Evolutionary conservation across 441 rosid genomes (phyloP), one percentile per base, ranked within the genome.

Genomic region (Gossypium laxum): DNA sequence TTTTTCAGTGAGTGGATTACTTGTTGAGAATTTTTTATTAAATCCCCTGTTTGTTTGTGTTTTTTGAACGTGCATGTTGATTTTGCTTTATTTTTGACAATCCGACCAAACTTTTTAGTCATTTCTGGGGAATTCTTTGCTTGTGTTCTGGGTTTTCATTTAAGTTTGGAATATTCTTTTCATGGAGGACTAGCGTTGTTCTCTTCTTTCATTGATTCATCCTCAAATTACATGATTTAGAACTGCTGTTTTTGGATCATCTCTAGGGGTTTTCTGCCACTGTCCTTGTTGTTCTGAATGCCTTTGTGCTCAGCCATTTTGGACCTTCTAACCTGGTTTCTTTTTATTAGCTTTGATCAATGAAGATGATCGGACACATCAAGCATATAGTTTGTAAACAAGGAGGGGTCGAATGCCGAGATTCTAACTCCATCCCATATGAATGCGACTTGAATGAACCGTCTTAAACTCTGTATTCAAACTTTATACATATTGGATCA

Each of bases 171-270:
- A 86, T 85, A 83, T 78, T 80, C 82, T 52, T 79, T 74, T 63
- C 73, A 77, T 78, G 62, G 73, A 80, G 78, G 84, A 83, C 67
- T 78, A 73, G 82, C 79, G 73, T 82, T 72, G 84, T 85, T 85
- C 77, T 78, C 67, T 59, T 74, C 80, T 82, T 82, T 83, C 45
- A 74, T 65, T 69, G 80, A 76, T 72, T 73, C 58, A 28, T 22
- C 14, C 4, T 62, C 6, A 69, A 68, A 55, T 74, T 72, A 66
- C 60, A 26, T 72, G 19, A 41, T 69, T 67, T 11, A 21, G 47
- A 38, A 3, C 67, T 71, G 67, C 41, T 22, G 5, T 5, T 74
- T 50, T 76, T 74, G 28, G 60, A 43, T 69, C 19, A 62, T 57
- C 59, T 76, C 61, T 55, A 15, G 15, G n/a, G 18, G 55, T 4